A percentile compares a stretch with the other conserved stretches of the same genome.
These are phyloP conservation scores for Penicillium psychrosexuale DNA, from an alignment of 2,329 filamentous ascomycete species.

Conservation along the genomic window DNA sequence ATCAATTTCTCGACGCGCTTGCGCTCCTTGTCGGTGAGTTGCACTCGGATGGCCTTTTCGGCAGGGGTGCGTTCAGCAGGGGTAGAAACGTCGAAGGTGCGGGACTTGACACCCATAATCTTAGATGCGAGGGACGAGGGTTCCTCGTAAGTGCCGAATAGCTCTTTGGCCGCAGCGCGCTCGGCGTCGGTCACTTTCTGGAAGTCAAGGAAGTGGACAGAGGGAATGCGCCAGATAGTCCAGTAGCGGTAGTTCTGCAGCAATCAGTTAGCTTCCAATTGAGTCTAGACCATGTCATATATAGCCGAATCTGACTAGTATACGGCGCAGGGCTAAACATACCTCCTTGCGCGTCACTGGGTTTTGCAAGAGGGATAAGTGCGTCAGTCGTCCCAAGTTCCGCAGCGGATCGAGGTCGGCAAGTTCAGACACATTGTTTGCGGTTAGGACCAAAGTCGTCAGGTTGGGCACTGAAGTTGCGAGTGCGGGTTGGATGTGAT, in stretches of 20 bases:
- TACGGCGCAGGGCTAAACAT: constrained; percentile 31
- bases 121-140: constrained; percentile 77
- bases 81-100: constrained; percentile 60
- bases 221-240: constrained; percentile 81
- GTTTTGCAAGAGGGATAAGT: constrained; percentile 80
- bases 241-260: constrained; percentile 83
- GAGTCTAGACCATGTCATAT: neutral
- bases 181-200: constrained; percentile 86
- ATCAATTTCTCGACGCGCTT: constrained; percentile 83
- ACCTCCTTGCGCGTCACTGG: constrained; percentile 92
- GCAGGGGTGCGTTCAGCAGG: constrained; percentile 40
- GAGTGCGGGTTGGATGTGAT: constrained; percentile 73
- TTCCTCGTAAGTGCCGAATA: constrained; percentile 76
- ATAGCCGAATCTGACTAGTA: neutral
- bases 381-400: constrained; percentile 66
- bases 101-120: constrained; percentile 83
- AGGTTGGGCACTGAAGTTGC: constrained; percentile 76
- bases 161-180: constrained; percentile 67
- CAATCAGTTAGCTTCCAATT: neutral
- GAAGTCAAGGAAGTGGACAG: constrained; percentile 87
- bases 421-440: constrained; percentile 79
- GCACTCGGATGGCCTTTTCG: constrained; percentile 70
- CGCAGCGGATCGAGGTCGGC: constrained; percentile 81
- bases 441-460: constrained; percentile 73
- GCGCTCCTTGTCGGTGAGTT: constrained; percentile 84